phyloP scores from a whole-genome alignment of 2,329 filamentous ascomycete genomes.

The Microsporum ferrugineum region DNA sequence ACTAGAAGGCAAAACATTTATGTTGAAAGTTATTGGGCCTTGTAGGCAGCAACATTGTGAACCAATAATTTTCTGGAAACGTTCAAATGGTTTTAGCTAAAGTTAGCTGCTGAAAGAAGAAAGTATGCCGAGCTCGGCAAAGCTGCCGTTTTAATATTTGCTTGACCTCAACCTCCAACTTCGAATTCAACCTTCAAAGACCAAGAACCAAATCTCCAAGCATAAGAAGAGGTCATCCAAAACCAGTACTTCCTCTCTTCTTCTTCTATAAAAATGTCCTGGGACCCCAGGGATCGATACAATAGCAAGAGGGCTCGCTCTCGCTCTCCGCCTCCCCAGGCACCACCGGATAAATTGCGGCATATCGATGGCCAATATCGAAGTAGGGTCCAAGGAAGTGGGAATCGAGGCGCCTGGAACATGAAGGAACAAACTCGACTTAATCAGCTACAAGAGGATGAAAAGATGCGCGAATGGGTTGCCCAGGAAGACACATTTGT shows the following conservation, averaged over 20 bases:
- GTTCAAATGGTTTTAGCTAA: background rate
- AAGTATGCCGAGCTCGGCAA: background rate
- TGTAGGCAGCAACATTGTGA: background rate
- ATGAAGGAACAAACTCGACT: constrained; percentile 36
- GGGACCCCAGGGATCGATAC: constrained; percentile 18
- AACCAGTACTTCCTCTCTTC: background rate
- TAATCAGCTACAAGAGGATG: constrained; percentile 56
- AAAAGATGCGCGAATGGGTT: constrained; percentile 72
- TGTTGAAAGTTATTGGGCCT: background rate
- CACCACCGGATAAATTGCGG: constrained; percentile 29
- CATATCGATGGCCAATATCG: constrained; percentile 23
- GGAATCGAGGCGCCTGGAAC: constrained; percentile 15
- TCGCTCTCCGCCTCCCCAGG: constrained; percentile 32
- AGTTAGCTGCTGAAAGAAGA: background rate
- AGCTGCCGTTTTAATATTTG: background rate
- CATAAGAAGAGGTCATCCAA: background rate
- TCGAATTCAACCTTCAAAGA: background rate
- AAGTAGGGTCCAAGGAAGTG: constrained; percentile 18
- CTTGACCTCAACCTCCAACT: background rate
- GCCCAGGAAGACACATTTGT: constrained; percentile 94
- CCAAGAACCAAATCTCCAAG: background rate
- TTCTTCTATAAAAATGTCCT: background rate
- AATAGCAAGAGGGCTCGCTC: constrained; percentile 32
- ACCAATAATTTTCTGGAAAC: background rate
- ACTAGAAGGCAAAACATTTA: background rate